Base-by-base conservation (phyloP, 2,329 filamentous ascomycete genomes). In the Aspergillus sp. region DNA sequence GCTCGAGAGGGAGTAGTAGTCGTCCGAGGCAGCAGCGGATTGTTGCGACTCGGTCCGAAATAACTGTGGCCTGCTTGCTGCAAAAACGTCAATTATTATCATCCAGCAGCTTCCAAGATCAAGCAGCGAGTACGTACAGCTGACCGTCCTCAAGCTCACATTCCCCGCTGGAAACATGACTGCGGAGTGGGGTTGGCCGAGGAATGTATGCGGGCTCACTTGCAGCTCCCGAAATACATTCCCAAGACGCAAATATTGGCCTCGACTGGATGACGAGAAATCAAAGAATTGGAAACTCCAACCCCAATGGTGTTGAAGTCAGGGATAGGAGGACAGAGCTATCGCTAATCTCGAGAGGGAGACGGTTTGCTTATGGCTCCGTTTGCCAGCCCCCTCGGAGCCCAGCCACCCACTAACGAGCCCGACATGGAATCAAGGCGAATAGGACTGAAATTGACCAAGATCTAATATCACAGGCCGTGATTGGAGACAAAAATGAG, bases 1-100 rank as follows among this genome's bases (percentile, higher is more conserved):
- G 54, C 82, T 76, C 25, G 80, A 81, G 62, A 82, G 77, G 17
- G 80, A 81, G 65, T 80, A 82, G 62, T 81, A 83, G 67, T 83
- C 80, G 68, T 81, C 79, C 23, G 81, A 82, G 41, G 80, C 81
- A 51, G 79, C 76, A 45, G 78, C 73, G n/a, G 81, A 83, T 66
- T 79, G 80, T 64, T 77, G 74, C 3, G 80, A 82, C 49, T 77
- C 69, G 50, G 77, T 72, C 52, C 76, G 77, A 15, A 75, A 68
- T 54, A 82, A 68, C 67, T 81, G 78, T 54, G 81, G 81, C 64
- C 72, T 75, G 68, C 72, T 82, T 65, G 76, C 79, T 81, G 66
- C 62, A 48, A 57, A 41, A 41, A 34, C 38, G 30, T 60, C 19
- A 54, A 31, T 57, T 48, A 38, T n/a, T 17, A 61, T 19, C 15